Evolutionary conservation across 768 basidiomycete species (phyloP).

Genomic region (Rhizopogon vulgaris): DNA sequence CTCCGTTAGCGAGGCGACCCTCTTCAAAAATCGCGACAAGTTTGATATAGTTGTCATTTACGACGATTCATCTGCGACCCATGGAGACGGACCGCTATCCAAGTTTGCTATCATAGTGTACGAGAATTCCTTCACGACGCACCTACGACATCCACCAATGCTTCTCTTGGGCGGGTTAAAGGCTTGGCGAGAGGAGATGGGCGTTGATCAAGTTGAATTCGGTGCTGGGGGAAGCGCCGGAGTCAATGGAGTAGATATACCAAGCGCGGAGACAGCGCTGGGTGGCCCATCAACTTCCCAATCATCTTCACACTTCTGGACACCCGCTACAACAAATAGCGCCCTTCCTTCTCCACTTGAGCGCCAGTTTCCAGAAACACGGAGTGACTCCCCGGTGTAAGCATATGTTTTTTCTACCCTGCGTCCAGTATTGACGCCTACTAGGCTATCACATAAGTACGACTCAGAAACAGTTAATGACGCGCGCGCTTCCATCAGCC

Average conservation of each 20-base stretch:
- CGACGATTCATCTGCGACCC: slow-evolving; percentile 56
- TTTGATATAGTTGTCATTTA: slow-evolving; percentile 88
- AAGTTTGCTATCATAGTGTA: slow-evolving; percentile 63
- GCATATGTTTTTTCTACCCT: slow-evolving; percentile 5
- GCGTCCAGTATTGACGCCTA: not conserved
- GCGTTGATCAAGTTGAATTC: slow-evolving; percentile 32
- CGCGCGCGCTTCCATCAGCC: slow-evolving; percentile 14
- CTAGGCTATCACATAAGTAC: slow-evolving; percentile 13
- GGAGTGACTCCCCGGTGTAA: slow-evolving; percentile 13
- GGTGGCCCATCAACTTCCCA: slow-evolving; percentile 21
- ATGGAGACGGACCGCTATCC: slow-evolving; percentile 48
- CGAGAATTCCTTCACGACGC: slow-evolving; percentile 65
- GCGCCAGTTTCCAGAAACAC: slow-evolving; percentile 10
- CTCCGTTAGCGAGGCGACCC: slow-evolving; percentile 58
- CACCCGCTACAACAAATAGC: slow-evolving; percentile 9
- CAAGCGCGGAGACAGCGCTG: slow-evolving; percentile 13
- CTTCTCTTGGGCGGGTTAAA: slow-evolving; percentile 80
- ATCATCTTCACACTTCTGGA: slow-evolving; percentile 11
- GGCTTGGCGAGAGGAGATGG: slow-evolving; percentile 67
- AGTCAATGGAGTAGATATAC: not conserved
- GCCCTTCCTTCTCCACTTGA: slow-evolving; percentile 6
- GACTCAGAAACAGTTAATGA: slow-evolving; percentile 12
- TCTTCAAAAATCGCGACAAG: slow-evolving; percentile 82
- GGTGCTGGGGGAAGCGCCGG: slow-evolving; percentile 3
- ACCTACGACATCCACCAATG: slow-evolving; percentile 71